Conservation (phyloP, 1,284 basidiomycete species). For the Puccinia triticina region DNA sequence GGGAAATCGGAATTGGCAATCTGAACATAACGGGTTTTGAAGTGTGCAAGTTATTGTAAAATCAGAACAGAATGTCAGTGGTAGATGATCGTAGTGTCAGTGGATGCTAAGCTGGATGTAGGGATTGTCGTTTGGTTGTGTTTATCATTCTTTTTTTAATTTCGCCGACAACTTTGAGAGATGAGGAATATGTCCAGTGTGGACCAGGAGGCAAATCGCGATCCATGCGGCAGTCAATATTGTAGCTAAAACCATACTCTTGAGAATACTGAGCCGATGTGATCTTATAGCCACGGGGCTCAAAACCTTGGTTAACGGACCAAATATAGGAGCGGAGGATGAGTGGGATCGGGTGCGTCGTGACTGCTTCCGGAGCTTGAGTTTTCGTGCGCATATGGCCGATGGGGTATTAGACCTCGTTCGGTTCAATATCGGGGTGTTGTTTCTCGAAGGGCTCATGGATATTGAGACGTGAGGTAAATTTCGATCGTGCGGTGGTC, state of each 20-base stretch:
- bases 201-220: not conserved
- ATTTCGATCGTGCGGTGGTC: not conserved
- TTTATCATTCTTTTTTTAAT: not conserved
- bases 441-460: not conserved
- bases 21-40: not conserved
- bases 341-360: not conserved
- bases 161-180: not conserved
- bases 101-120: not conserved
- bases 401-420: not conserved
- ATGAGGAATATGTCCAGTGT: not conserved
- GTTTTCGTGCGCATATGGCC: not conserved
- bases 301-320: slow-evolving; percentile 9
- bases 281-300: slow-evolving; percentile 17
- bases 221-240: not conserved
- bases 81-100: not conserved
- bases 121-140: not conserved
- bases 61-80: not conserved
- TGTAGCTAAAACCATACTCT: slow-evolving; percentile 13
- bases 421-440: not conserved
- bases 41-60: not conserved
- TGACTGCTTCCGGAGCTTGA: not conserved
- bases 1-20: not conserved
- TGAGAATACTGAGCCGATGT: slow-evolving; percentile 14
- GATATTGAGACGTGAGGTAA: slow-evolving; percentile 1
- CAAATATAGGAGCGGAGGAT: slow-evolving; percentile 18